Base-by-base conservation (phyloP, 2,329 filamentous ascomycete species). In the Trichophaea hybrida region DNA sequence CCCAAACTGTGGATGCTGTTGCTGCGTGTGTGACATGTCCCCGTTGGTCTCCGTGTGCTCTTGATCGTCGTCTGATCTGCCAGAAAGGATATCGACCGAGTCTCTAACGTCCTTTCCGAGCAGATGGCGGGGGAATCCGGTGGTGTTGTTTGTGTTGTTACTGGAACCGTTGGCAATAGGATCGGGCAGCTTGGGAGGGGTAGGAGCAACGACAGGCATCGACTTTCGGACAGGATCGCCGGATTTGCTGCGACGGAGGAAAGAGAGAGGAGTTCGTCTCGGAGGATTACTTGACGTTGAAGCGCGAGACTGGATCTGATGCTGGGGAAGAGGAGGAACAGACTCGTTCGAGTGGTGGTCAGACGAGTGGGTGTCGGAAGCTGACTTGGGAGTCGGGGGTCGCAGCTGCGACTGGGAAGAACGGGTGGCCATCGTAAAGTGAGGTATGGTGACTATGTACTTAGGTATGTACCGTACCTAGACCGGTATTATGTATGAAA, bases 101-200 rank as follows among this genome's bases (percentile, higher is more conserved):
- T 86, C 83, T 34, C 82, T 78, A 62, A 82, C 76, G 55, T 80
- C 74, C 59, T 88, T 84, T 65, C 80, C 80, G 62, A 81, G 81
- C 69, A 70, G 78, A 64, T 69, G 74, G 7, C 10, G 49, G 32
- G 55, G 44, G 31, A 49, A 57, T n/a, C 31, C 31, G 10, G 51
- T 15, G 68, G 72, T 55, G 31, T 43, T 38, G 10, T 50, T 32
- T 33, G 48, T 2, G 34, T 50, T 58, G n/a, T 24, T 32, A 4
- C 32, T 32, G 37, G 44, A 8, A 10, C 61, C 58, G 15, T 62
- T 64, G 55, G 35, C n/a, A 50, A 58, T 60, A 70, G 70, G 68
- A 58, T 73, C 73, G 32, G 75, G 75, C 44, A 77, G 70, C 61
- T 58, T 65, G 15, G 64, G 64, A 31, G 64, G 52, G 31, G 57